Percentiles rank a stretch among this genome's conserved stretches.
Evolutionary conservation across 2,329 filamentous ascomycete genomes (phyloP).

Genomic region (Gnomoniopsis smithogilvyi): DNA sequence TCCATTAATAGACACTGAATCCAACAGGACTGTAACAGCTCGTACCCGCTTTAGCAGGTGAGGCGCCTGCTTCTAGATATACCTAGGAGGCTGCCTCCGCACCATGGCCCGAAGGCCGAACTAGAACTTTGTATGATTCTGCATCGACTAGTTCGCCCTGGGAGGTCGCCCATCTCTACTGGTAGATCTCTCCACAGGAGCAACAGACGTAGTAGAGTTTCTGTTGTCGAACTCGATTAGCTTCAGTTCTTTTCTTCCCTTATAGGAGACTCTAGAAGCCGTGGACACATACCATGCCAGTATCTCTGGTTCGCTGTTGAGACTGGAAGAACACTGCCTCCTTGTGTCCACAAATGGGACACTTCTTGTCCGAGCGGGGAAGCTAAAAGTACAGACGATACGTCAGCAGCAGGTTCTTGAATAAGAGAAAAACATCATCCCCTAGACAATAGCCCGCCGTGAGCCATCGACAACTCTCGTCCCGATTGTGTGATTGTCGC

Average conservation of each 20-base stretch:
- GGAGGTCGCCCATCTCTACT: conserved; percentile 31
- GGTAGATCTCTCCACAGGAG: conserved; percentile 85
- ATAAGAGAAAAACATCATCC: conserved; percentile 17
- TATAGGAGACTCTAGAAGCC: neutral
- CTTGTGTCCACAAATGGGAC: conserved; percentile 78
- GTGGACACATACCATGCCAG: conserved; percentile 78
- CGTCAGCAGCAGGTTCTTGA: conserved; percentile 38
- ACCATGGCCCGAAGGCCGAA: neutral
- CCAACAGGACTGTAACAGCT: neutral
- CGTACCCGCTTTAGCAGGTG: neutral
- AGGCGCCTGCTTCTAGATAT: no score
- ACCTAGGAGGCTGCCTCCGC: neutral
- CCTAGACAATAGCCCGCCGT: conserved; percentile 16
- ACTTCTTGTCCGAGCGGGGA: conserved; percentile 81
- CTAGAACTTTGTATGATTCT: neutral
- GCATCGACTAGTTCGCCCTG: neutral
- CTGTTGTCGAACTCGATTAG: conserved; percentile 37
- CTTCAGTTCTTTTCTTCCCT: neutral
- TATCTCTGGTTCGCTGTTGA: conserved; percentile 93
- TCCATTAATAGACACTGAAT: neutral
- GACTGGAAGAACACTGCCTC: conserved; percentile 99
- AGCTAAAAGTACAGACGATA: conserved; percentile 60
- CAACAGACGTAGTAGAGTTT: conserved; percentile 95
- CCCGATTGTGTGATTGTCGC: neutral
- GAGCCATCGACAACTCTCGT: neutral